These are phyloP conservation scores for Populus pruinosa DNA, from an alignment of 345 rosid species.

Conservation along the genomic window DNA sequence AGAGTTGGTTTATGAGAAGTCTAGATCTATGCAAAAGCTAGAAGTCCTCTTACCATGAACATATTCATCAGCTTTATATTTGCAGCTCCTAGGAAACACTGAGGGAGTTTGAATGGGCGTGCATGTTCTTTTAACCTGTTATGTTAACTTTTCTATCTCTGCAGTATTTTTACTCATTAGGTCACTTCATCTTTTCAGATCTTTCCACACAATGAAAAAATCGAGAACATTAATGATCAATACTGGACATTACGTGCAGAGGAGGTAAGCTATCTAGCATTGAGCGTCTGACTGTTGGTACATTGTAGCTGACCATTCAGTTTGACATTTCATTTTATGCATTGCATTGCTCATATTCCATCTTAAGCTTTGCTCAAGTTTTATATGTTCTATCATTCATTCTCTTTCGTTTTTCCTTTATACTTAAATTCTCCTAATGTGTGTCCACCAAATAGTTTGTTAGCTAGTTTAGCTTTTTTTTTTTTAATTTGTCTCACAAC, in stretches of 20 bases:
- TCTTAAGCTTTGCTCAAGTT: background rate
- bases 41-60: background rate
- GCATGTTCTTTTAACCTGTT: background rate
- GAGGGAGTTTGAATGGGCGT: background rate
- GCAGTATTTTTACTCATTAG: constrained; percentile 5
- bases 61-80: background rate
- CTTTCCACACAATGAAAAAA: constrained; percentile 31
- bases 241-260: constrained; percentile 98
- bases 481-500: background rate
- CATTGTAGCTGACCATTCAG: background rate
- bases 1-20: no score
- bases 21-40: background rate
- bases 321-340: background rate
- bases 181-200: constrained; percentile 24
- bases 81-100: background rate
- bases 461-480: background rate
- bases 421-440: no score
- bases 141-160: background rate
- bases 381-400: no score
- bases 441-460: background rate
- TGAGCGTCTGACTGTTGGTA: background rate
- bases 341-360: background rate
- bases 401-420: no score
- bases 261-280: constrained; percentile 51
- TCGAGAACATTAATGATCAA: constrained; percentile 81